Conservation (phyloP, 2,329 filamentous ascomycete genomes). For the Diaporthe sp. region DNA sequence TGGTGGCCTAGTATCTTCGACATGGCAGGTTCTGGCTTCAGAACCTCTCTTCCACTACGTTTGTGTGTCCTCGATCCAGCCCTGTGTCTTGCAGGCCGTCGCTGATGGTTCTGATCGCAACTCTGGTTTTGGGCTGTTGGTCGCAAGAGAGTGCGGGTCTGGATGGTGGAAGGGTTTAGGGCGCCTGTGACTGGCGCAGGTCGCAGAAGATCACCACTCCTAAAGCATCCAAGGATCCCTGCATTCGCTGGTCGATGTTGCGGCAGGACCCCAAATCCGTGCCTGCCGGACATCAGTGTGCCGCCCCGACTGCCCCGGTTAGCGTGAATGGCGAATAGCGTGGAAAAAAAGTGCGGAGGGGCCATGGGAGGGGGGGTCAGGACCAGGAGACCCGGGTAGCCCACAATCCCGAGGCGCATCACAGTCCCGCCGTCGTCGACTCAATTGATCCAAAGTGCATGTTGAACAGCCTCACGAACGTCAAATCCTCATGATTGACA, state of each 20-base stretch:
- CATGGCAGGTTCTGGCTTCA: conserved; percentile 40
- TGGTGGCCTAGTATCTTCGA: conserved; percentile 39
- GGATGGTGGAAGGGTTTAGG: conserved; percentile 26
- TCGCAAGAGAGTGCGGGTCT: conserved; percentile 14
- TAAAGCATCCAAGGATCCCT: conserved; percentile 27
- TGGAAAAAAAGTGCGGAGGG: conserved; percentile 30
- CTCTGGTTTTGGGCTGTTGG: conserved; percentile 18
- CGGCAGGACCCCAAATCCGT: conserved; percentile 23
- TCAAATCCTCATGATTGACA: neutral
- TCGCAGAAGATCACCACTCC: conserved; percentile 36
- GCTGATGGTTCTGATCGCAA: conserved; percentile 12
- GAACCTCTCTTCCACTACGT: conserved; percentile 12
- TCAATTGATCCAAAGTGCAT: neutral
- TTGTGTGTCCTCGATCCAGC: neutral
- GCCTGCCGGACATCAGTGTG: conserved; percentile 28
- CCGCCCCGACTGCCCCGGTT: conserved; percentile 16
- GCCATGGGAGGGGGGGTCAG: conserved; percentile 3
- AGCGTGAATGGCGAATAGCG: conserved; percentile 6
- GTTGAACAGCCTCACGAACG: neutral
- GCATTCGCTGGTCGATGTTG: conserved; percentile 25
- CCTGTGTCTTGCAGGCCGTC: conserved; percentile 13
- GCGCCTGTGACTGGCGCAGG: conserved; percentile 30
- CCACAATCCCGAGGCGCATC: neutral
- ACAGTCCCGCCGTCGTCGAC: neutral
- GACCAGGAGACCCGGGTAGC: conserved; percentile 1